Base-by-base conservation (phyloP, 352 stramenopile genomes). In the Peronospora belbahrii region DNA sequence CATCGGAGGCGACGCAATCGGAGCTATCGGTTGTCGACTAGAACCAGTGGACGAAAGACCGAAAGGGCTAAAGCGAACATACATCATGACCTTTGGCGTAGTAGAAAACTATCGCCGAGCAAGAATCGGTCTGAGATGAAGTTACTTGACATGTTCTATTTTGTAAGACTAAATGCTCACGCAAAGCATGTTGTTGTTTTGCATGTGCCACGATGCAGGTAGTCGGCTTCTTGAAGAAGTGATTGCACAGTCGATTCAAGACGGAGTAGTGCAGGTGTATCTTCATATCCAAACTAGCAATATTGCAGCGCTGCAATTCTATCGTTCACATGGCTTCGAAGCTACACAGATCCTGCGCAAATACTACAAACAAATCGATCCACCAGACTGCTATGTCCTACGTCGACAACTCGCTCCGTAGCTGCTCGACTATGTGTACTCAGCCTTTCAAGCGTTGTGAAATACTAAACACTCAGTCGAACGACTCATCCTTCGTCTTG, bases 41-140 rank as follows among this genome's bases (percentile, higher is more conserved):
- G 86, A 97, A 63, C 47, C 47, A 2, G 15, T 71, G 11, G 48
- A 66, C 36, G 31, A 34, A 42, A 42, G 39, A 33, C 24, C 44
- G 2, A 27, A 52, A 23, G 35, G 49, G 2, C 32, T 35, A 2
- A 40, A 70, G 35, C 69, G 79, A 46, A 72, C 93, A 6, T 97
- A 97, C 60, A 97, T 98, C 42, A 97, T 97, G 91, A 97, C 90
- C 20, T 70, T 98, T 2, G 90, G 83, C 17, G 84, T 97, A 8
- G 56, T 97, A 20, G 81, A 88, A 23, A 62, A 72, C 15, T 97
- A 96, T 63, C 79, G 89, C 11, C 74, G 87, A 19, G 68, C 70
- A 34, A 64, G 61, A 28, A 85, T 98, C 34, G 56, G 54, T 61
- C 42, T 81, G 84, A 1, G 6, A 0, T 6, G 25, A 0, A 34